Conservation (phyloP, 768 basidiomycete species). For the Rhizopogon roseolus region DNA sequence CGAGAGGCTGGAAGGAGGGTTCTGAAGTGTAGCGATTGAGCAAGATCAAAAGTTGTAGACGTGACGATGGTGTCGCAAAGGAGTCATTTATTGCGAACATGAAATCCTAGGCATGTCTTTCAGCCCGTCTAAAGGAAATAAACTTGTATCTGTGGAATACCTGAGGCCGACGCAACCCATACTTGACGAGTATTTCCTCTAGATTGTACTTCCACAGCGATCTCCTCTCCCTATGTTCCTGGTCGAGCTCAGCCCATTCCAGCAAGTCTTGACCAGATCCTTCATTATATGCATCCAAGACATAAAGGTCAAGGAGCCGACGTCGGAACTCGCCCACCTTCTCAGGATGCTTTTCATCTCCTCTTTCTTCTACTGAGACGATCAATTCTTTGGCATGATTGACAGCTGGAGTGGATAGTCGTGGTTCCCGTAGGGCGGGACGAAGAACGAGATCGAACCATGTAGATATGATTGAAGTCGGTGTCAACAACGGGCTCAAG, state of each 20-base stretch:
- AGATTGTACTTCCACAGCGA: constrained; percentile 74
- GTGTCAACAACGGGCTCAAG: constrained; percentile 55
- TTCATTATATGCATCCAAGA: constrained; percentile 75
- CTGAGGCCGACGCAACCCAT: constrained; percentile 57
- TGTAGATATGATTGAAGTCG: constrained; percentile 62
- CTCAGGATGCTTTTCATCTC: constrained; percentile 38
- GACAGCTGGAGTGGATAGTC: constrained; percentile 51
- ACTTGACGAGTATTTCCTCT: constrained; percentile 67
- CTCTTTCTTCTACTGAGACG: constrained; percentile 50
- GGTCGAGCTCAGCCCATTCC: constrained; percentile 68
- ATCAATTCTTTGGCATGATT: constrained; percentile 72
- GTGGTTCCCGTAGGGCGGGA: constrained; percentile 72
- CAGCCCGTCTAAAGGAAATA: constrained; percentile 6
- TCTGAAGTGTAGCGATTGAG: constrained; percentile 59
- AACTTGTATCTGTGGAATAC: constrained; percentile 31
- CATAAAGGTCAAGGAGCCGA: constrained; percentile 67
- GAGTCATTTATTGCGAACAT: constrained; percentile 61
- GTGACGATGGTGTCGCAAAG: constrained; percentile 54
- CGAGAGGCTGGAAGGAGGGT: constrained; percentile 44
- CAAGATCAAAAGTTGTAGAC: constrained; percentile 67
- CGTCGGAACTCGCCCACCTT: constrained; percentile 64
- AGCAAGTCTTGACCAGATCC: constrained; percentile 67
- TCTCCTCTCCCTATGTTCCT: constrained; percentile 53
- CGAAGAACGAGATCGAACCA: constrained; percentile 84
- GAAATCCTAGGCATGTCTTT: constrained; percentile 47